Percentiles rank a stretch among this genome's conserved stretches.
These are phyloP conservation scores for Candida yuanshanica DNA, from an alignment of 805 yeast species.

Conservation along the genomic window DNA sequence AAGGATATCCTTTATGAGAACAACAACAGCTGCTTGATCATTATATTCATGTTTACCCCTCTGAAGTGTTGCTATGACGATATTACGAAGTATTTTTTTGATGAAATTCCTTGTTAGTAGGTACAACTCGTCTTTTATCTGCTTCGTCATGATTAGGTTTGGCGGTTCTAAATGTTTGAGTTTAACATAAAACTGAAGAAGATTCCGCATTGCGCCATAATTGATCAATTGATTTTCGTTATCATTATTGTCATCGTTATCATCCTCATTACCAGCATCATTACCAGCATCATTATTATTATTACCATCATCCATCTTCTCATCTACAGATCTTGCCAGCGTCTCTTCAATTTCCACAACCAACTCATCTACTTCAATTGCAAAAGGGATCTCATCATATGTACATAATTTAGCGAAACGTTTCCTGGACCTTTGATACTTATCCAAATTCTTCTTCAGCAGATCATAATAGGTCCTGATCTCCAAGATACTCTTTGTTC, in stretches of 20 bases:
- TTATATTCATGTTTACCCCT: neutral
- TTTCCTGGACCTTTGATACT: slow-evolving; percentile 20
- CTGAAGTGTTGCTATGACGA: neutral
- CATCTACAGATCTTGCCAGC: slow-evolving; percentile 26
- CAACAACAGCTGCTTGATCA: neutral
- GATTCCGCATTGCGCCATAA: neutral
- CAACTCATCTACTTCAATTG: slow-evolving; percentile 44
- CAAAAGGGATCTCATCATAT: slow-evolving; percentile 44
- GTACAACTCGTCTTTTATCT: neutral
- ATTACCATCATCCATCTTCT: neutral
- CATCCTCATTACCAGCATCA: neutral
- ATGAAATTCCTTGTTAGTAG: neutral
- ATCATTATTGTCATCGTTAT: neutral
- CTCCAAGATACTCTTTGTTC: slow-evolving; percentile 38
- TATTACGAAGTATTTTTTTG: neutral
- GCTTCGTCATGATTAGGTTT: neutral
- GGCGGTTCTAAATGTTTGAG: neutral
- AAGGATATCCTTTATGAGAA: neutral
- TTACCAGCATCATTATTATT: neutral
- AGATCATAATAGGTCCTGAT: slow-evolving; percentile 39
- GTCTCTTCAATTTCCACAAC: slow-evolving; percentile 40
- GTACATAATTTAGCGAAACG: slow-evolving; percentile 22
- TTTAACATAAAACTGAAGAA: neutral
- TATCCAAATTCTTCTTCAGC: slow-evolving; percentile 27
- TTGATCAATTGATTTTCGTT: neutral